Conservation (phyloP, 179 eudicot species). For the Vitellaria paradoxa region DNA sequence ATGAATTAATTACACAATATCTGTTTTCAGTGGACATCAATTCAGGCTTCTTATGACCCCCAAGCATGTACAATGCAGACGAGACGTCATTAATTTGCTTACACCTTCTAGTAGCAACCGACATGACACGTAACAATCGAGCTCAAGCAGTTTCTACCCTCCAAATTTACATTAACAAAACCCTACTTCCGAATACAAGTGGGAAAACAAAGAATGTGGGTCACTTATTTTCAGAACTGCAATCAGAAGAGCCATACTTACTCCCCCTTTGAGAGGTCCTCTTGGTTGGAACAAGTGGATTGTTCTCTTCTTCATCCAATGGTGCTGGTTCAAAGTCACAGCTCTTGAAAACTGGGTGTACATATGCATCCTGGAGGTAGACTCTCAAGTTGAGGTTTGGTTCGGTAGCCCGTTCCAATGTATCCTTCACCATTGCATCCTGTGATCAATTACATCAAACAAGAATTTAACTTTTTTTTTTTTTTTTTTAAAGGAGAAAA, state of each 20-base stretch:
- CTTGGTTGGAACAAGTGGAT: slow-evolving; percentile 68
- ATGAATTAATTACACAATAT: no score
- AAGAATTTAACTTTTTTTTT: neutral
- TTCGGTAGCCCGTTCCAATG: slow-evolving; percentile 76
- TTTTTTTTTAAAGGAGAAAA: neutral
- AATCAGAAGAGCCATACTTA: slow-evolving; percentile 46
- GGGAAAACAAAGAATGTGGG: neutral
- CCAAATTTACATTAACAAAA: neutral
- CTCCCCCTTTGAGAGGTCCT: slow-evolving; percentile 48
- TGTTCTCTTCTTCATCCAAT: slow-evolving; percentile 63
- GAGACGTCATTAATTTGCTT: no score
- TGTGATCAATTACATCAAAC: slow-evolving; percentile 18
- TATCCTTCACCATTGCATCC: slow-evolving; percentile 90
- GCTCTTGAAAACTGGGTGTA: slow-evolving; percentile 77
- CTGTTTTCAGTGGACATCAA: no score
- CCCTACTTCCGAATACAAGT: neutral
- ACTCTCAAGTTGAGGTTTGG: slow-evolving; percentile 64
- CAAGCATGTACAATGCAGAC: no score
- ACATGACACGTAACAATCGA: neutral
- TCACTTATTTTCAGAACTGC: slow-evolving; percentile 35
- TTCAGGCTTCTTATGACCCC: no score
- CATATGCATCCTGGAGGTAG: slow-evolving; percentile 69
- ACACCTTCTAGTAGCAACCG: no score
- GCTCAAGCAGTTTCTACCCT: neutral
- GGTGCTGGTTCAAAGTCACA: slow-evolving; percentile 37